These are phyloP conservation scores for Rugosomyces carneus DNA, from an alignment of 1,284 basidiomycete genomes.

Conservation along the genomic window DNA sequence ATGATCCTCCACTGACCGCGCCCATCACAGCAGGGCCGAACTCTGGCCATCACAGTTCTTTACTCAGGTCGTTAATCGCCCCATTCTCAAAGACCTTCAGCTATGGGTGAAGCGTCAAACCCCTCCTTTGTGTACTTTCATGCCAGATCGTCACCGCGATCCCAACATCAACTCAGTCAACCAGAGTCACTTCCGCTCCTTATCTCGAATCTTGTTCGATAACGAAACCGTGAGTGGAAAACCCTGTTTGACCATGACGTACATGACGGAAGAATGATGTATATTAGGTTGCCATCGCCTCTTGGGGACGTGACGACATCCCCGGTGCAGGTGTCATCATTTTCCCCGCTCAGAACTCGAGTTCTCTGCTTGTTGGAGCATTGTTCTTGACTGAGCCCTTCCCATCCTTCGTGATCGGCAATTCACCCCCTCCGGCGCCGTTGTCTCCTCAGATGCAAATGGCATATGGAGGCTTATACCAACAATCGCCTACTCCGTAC, in stretches of 20 bases:
- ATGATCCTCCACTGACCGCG: constrained; percentile 20
- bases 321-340: constrained; percentile 52
- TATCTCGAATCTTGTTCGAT: constrained; percentile 46
- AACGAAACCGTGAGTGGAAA: constrained; percentile 42
- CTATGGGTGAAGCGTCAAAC: constrained; percentile 40
- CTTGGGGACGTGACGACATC: constrained; percentile 43
- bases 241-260: not conserved
- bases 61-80: constrained; percentile 36
- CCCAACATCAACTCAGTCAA: constrained; percentile 42
- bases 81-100: constrained; percentile 41
- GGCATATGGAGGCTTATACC: constrained; percentile 23
- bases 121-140: constrained; percentile 53
- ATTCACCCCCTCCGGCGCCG: constrained; percentile 23
- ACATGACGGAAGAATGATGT: constrained; percentile 7
- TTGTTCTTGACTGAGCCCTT: constrained; percentile 47
- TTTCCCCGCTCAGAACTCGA: constrained; percentile 50
- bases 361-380: constrained; percentile 51
- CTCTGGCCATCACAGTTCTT: constrained; percentile 50
- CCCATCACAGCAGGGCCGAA: constrained; percentile 33
- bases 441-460: constrained; percentile 23
- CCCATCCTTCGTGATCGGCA: constrained; percentile 42
- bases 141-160: constrained; percentile 52
- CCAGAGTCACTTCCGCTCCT: constrained; percentile 44
- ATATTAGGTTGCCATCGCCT: constrained; percentile 47
- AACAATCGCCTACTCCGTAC: constrained; percentile 25